Base-by-base conservation (phyloP, 306 rosid genomes). In the Vachellia collinsii region DNA sequence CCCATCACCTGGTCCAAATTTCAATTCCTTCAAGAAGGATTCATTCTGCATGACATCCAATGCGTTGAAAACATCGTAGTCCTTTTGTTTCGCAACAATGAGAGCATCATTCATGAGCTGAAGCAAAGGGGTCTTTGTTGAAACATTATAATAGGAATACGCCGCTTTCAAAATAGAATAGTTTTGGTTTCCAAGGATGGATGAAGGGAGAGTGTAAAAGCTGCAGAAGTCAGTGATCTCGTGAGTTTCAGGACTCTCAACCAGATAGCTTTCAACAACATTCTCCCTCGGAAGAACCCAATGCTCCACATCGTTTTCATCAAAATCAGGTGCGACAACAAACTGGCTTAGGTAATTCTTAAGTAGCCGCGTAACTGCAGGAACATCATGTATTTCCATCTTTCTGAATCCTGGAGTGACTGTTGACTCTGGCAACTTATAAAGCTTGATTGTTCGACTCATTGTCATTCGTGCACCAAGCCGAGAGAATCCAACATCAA, bases 391-490 rank as follows among this genome's bases (percentile, higher is more conserved):
- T 64, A 80, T 79, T 74, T 91, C 92, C 96, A 91, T 91, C 76
- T 89, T 89, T 59, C 96, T 83, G 77, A 91, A 91, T 20, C 96
- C 96, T 8, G 93, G 87, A 58, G 93, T 89, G 46, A 44, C 84
- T 0, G 93, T 77, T 56, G 96, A 80, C 75, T 88, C 93, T 4
- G 96, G 91, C 74, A 91, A 69, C 92, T 88, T 91, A 82, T 89
- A 91, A 36, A 91, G 93, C 70, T 91, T 91, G 64, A 91, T 87
- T 22, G 96, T 91, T 58, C 96, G 84, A 78, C 93, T 91, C 93
- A 89, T 89, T 58, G 96, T 91, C 96, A 91, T 91, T 81, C 96
- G 89, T 1, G 93, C 93, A 78, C 93, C 96, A 61, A 91, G 93
- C 80, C 92, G 90, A n/a, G 96, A 91, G 66, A 91, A 91, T 74